Conservation (phyloP, 495 filamentous ascomycete genomes). For the Daldinia concentrica region DNA sequence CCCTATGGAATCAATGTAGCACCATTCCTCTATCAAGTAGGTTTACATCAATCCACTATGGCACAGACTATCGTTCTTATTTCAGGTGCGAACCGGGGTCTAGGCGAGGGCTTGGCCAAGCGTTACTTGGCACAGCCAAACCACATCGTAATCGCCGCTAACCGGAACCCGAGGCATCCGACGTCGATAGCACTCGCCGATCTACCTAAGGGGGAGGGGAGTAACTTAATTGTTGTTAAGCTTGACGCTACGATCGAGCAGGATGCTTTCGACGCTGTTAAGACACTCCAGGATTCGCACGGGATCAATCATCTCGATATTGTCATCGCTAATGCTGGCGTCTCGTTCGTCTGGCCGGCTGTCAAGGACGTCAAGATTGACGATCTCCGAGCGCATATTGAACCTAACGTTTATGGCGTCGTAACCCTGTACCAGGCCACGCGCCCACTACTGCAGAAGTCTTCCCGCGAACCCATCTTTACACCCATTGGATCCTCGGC, state of each 20-base stretch:
- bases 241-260: constrained; percentile 29
- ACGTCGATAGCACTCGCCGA: constrained; percentile 28
- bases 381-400: constrained; percentile 32
- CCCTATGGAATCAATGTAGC: too few species aligned
- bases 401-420: constrained; percentile 30
- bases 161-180: constrained; percentile 43
- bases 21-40: too few species aligned
- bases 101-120: constrained; percentile 43
- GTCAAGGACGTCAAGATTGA: constrained; percentile 23
- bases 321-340: constrained; percentile 43
- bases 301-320: constrained; percentile 36
- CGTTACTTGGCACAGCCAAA: constrained; percentile 44
- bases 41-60: constrained; percentile 20
- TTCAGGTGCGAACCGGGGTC: constrained; percentile 47
- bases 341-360: constrained; percentile 26
- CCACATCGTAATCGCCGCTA: constrained; percentile 49
- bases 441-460: constrained; percentile 37
- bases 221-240: constrained; percentile 33
- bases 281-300: constrained; percentile 21
- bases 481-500: constrained; percentile 49
- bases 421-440: constrained; percentile 41
- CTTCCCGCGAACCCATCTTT: constrained; percentile 46
- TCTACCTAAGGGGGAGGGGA: constrained; percentile 34
- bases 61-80: constrained; percentile 46
- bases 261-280: constrained; percentile 26